These are phyloP conservation scores for Ophiostoma triangulosporum DNA, from an alignment of 2,329 filamentous ascomycete genomes.

Conservation along the genomic window DNA sequence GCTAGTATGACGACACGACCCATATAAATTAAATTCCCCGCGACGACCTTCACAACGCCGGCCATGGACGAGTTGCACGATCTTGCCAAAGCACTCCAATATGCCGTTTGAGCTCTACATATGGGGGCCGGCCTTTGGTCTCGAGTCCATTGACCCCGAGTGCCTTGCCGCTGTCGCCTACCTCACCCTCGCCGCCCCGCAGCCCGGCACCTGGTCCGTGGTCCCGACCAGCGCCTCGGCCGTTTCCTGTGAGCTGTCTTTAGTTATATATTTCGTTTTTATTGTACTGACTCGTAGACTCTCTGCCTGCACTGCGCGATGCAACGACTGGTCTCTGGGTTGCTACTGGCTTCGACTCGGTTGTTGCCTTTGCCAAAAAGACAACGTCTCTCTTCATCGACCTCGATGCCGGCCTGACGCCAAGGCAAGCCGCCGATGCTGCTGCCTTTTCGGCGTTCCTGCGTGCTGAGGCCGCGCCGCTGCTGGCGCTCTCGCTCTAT, in stretches of 20 bases:
- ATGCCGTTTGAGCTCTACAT: constrained; percentile 62
- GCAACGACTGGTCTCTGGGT: constrained; percentile 36
- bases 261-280: neutral
- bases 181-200: constrained; percentile 42
- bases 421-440: constrained; percentile 31
- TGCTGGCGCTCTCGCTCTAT: constrained; percentile 80
- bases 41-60: neutral
- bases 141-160: constrained; percentile 83
- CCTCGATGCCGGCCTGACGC: constrained; percentile 27
- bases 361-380: constrained; percentile 40
- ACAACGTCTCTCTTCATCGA: constrained; percentile 16
- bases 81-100: neutral
- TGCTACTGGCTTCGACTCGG: constrained; percentile 46
- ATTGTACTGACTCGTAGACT: constrained; percentile 15
- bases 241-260: constrained; percentile 32
- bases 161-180: constrained; percentile 76
- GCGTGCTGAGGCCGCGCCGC: constrained; percentile 56
- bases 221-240: constrained; percentile 58
- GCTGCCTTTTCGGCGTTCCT: constrained; percentile 54
- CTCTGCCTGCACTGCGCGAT: constrained; percentile 41
- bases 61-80: neutral
- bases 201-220: constrained; percentile 45
- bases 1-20: neutral
- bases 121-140: constrained; percentile 78
- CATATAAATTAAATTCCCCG: neutral